Evolutionary conservation across 2,329 filamentous ascomycete genomes (phyloP).

Genomic region (Cladophialophora yegresii): DNA sequence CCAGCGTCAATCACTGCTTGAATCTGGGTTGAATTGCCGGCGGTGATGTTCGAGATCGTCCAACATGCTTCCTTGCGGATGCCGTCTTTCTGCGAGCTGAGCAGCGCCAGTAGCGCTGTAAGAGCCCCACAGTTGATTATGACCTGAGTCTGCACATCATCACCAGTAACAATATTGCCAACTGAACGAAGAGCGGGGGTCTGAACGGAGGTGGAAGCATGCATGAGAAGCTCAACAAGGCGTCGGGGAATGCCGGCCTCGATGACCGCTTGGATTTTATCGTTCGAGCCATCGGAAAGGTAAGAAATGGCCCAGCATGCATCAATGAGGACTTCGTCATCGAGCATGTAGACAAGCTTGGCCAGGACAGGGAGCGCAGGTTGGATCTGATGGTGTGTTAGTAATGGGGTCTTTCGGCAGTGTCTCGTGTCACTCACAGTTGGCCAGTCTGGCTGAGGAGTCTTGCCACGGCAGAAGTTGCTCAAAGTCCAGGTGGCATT

Average conservation of each 20-base stretch:
- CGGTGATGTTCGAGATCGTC: constrained; percentile 99
- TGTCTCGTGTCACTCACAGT: constrained; percentile 64
- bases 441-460: constrained; percentile 95
- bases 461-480: constrained; percentile 99
- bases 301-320: constrained; percentile 99
- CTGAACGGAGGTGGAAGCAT: constrained; percentile 96
- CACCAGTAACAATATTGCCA: constrained; percentile 97
- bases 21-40: constrained; percentile 96
- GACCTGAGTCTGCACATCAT: constrained; percentile 97
- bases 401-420: constrained; percentile 30
- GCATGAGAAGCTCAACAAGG: constrained; percentile 95
- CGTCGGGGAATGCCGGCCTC: constrained; percentile 96
- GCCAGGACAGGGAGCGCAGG: constrained; percentile 92
- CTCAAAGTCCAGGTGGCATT: constrained; percentile 99
- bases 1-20: constrained; percentile 95
- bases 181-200: constrained; percentile 95
- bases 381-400: constrained; percentile 66
- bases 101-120: constrained; percentile 84
- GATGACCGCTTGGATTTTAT: constrained; percentile 99
- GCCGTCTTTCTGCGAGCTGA: constrained; percentile 96
- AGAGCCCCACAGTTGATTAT: constrained; percentile 98
- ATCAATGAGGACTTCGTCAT: constrained; percentile 97
- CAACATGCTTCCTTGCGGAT: constrained; percentile 99
- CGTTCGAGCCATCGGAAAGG: constrained; percentile 94
- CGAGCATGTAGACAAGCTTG: constrained; percentile 97